phyloP scores from a whole-genome alignment of 73 alveolate species.

The Paramecium bursaria region DNA sequence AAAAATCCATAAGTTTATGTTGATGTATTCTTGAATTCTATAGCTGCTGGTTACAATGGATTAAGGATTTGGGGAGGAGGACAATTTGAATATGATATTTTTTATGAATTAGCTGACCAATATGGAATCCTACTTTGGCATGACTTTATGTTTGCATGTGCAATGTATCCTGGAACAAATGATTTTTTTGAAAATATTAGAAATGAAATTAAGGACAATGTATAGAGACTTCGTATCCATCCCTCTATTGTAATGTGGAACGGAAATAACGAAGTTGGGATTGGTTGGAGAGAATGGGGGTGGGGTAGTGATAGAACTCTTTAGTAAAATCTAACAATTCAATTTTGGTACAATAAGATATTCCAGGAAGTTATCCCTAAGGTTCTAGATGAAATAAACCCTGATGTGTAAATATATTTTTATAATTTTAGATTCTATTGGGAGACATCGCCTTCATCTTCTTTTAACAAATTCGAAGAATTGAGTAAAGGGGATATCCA shows the following conservation, averaged over 20 bases:
- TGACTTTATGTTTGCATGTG: slow-evolving; percentile 94
- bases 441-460: slow-evolving; percentile 75
- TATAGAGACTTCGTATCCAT: slow-evolving; percentile 86
- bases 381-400: slow-evolving; percentile 66
- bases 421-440: slow-evolving; percentile 58
- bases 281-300: slow-evolving; percentile 84
- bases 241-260: slow-evolving; percentile 74
- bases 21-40: slow-evolving; percentile 79
- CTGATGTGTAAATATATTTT: slow-evolving; percentile 34
- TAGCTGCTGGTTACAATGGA: slow-evolving; percentile 84
- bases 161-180: slow-evolving; percentile 85
- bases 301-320: slow-evolving; percentile 67
- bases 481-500: slow-evolving; percentile 85
- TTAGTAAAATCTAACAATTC: background rate
- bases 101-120: slow-evolving; percentile 89
- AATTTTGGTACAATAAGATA: slow-evolving; percentile 66
- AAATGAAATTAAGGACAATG: slow-evolving; percentile 83
- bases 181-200: slow-evolving; percentile 81
- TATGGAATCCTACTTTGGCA: slow-evolving; percentile 88
- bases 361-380: slow-evolving; percentile 70
- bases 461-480: slow-evolving; percentile 7
- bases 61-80: slow-evolving; percentile 96
- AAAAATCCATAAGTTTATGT: slow-evolving; percentile 80
- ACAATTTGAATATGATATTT: slow-evolving; percentile 88
- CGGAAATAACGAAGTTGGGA: slow-evolving; percentile 79